Conservation (phyloP, 306 rosid species). For the Prinsepia uniflora region DNA sequence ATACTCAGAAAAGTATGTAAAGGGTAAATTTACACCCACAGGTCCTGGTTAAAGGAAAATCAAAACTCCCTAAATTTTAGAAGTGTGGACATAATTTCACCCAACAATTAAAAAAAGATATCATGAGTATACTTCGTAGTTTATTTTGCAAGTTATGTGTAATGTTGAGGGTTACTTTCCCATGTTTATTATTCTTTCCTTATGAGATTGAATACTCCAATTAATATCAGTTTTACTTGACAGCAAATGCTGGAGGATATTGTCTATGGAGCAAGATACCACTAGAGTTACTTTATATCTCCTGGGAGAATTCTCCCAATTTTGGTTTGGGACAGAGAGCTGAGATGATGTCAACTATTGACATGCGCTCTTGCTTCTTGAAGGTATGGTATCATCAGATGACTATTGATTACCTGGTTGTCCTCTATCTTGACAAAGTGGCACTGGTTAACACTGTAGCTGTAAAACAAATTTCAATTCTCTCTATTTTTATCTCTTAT, state of each 20-base stretch:
- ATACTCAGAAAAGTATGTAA: not conserved
- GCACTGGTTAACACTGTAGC: conserved; percentile 17
- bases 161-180: not conserved
- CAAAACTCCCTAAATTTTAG: not conserved
- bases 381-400: conserved; percentile 47
- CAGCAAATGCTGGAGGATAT: conserved; percentile 51
- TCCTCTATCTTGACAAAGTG: conserved; percentile 15
- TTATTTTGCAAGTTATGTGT: not conserved
- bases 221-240: conserved; percentile 30
- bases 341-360: conserved; percentile 43
- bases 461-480: conserved; percentile 1
- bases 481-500: conserved; percentile 3
- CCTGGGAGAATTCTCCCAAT: conserved; percentile 53
- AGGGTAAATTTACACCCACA: not conserved
- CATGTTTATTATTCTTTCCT: not conserved
- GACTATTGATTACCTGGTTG: conserved; percentile 17
- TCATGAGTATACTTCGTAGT: not conserved
- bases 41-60: not conserved
- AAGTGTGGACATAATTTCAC: not conserved
- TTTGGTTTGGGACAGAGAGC: conserved; percentile 61
- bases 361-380: conserved; percentile 57
- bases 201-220: not conserved
- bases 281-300: conserved; percentile 47
- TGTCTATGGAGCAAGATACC: conserved; percentile 69
- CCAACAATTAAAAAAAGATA: not conserved